phyloP scores from a whole-genome alignment of 371 early-diverging fungal species.

The Mucor lusitanicus region DNA sequence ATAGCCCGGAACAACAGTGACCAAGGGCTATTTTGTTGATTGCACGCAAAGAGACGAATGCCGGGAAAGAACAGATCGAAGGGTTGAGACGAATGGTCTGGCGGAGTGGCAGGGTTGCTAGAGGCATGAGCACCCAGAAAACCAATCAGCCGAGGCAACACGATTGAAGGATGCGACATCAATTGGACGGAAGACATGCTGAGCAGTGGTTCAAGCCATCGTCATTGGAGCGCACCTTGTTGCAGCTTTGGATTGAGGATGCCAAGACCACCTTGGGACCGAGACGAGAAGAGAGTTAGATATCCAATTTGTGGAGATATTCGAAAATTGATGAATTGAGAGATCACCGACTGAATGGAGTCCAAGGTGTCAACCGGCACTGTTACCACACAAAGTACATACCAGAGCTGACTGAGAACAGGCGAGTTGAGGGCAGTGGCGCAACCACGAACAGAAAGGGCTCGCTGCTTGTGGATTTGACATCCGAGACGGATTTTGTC shows the following conservation, averaged over 20 bases:
- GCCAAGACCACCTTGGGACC: constrained; percentile 9
- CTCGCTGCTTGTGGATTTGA: too few species aligned
- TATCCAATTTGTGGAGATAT: constrained; percentile 12
- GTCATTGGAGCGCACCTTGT: not conserved
- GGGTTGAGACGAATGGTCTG: not conserved
- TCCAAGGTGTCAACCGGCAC: not conserved
- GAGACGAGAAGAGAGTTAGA: not conserved
- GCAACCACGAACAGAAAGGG: too few species aligned
- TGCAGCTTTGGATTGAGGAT: constrained; percentile 6
- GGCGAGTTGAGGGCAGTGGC: too few species aligned
- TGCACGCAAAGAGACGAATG: not conserved
- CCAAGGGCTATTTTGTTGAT: not conserved
- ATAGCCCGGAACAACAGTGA: constrained; percentile 7
- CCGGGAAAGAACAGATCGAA: constrained; percentile 2
- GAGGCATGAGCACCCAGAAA: not conserved
- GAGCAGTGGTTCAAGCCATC: constrained; percentile 1
- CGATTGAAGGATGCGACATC: not conserved
- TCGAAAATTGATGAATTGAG: constrained; percentile 5
- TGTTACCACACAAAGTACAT: too few species aligned
- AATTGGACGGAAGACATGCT: not conserved
- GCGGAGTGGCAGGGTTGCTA: not conserved
- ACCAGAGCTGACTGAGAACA: too few species aligned
- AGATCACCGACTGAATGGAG: not conserved
- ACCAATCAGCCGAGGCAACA: not conserved
- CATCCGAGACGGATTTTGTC: too few species aligned